phyloP scores from a whole-genome alignment of 2,329 filamentous ascomycete species.

The Madurella mycetomatis region DNA sequence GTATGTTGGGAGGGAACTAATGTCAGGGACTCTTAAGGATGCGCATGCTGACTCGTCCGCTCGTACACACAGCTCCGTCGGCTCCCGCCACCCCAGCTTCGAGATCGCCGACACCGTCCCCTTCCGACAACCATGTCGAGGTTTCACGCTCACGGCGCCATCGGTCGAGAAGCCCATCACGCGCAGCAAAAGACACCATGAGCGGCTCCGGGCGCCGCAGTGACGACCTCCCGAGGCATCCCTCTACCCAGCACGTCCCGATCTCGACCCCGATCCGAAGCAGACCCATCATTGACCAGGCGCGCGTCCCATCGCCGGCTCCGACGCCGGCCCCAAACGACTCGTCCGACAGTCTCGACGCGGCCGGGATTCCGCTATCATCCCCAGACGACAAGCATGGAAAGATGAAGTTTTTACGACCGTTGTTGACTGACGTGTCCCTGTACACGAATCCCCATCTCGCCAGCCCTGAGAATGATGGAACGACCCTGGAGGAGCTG shows the following conservation, averaged over 20 bases:
- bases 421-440: conserved; percentile 63
- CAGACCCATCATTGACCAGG: conserved; percentile 49
- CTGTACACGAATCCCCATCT: conserved; percentile 61
- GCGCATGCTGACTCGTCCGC: conserved; percentile 19
- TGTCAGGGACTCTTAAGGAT: conserved; percentile 5
- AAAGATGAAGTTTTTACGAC: conserved; percentile 43
- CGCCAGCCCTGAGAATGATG: conserved; percentile 52
- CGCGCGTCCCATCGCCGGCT: conserved; percentile 30
- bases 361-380: conserved; percentile 29
- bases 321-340: conserved; percentile 20
- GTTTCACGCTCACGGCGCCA: conserved; percentile 46
- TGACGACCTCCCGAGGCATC: conserved; percentile 41
- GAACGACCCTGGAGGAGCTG: conserved; percentile 70
- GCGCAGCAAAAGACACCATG: conserved; percentile 42
- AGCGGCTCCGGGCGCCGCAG: conserved; percentile 40
- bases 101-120: conserved; percentile 52
- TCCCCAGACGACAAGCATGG: conserved; percentile 40
- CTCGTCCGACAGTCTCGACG: conserved; percentile 25
- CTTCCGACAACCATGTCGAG: conserved; percentile 46
- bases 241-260: conserved; percentile 35
- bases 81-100: conserved; percentile 49
- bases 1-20: conserved; percentile 45
- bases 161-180: conserved; percentile 52
- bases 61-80: conserved; percentile 42
- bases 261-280: conserved; percentile 37